These are phyloP conservation scores for Claviceps sorghi DNA, from an alignment of 2,329 filamentous ascomycete genomes.

Conservation along the genomic window DNA sequence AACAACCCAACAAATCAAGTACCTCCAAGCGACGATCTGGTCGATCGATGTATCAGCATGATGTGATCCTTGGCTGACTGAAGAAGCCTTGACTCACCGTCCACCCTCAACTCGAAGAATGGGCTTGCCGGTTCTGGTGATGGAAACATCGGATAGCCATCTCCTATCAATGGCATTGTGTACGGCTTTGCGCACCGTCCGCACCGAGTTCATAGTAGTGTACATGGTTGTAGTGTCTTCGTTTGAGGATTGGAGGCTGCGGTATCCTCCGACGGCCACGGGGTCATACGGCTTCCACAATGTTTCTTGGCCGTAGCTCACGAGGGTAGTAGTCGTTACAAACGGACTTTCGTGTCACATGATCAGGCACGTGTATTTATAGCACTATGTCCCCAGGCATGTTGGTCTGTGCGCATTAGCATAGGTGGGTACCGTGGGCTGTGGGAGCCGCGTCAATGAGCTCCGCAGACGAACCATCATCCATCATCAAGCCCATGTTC, in stretches of 20 bases:
- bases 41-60: constrained; percentile 13
- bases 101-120: constrained; percentile 81
- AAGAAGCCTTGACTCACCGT: constrained; percentile 44
- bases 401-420: not conserved
- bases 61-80: not conserved
- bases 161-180: constrained; percentile 35
- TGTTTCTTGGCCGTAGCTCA: not conserved
- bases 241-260: not conserved
- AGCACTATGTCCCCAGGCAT: not conserved
- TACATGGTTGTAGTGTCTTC: constrained; percentile 31
- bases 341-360: not conserved
- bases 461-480: not conserved
- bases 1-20: constrained; percentile 14
- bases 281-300: not conserved
- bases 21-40: constrained; percentile 81
- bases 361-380: not conserved
- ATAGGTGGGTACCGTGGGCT: not conserved
- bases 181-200: constrained; percentile 34
- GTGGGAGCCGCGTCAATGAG: constrained; percentile 19
- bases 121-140: constrained; percentile 92
- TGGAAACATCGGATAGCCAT: constrained; percentile 66
- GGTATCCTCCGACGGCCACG: not conserved
- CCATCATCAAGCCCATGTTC: not conserved
- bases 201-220: constrained; percentile 41
- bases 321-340: not conserved